A percentile compares a stretch with the other conserved stretches of the same genome.
These are phyloP conservation scores for Coleophoma eucalyptorum DNA, from an alignment of 2,329 filamentous ascomycete genomes.

Conservation along the genomic window DNA sequence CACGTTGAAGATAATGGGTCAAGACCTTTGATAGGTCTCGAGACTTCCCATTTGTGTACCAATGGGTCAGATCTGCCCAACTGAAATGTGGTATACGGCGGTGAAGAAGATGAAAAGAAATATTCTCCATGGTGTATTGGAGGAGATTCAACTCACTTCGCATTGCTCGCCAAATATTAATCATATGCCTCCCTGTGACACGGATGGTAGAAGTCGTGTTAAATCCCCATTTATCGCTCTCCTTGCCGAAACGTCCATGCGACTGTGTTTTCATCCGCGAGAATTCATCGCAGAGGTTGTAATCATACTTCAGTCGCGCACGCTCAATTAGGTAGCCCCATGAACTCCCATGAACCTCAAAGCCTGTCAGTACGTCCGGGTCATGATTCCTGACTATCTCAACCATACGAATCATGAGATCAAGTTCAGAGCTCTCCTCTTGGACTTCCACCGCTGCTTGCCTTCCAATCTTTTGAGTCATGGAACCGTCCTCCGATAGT, in stretches of 20 bases:
- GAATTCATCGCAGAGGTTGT: slow-evolving; percentile 85
- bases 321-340: slow-evolving; percentile 97
- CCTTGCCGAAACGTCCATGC: slow-evolving; percentile 79
- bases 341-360: slow-evolving; percentile 87
- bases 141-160: slow-evolving; percentile 84
- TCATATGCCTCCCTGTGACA: slow-evolving; percentile 91
- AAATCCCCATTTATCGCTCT: slow-evolving; percentile 88
- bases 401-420: slow-evolving; percentile 80
- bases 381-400: slow-evolving; percentile 81
- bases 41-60: slow-evolving; percentile 70
- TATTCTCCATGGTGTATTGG: slow-evolving; percentile 95
- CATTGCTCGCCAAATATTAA: slow-evolving; percentile 98
- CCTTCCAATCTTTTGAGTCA: slow-evolving; percentile 58
- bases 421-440: slow-evolving; percentile 75
- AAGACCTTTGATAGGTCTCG: slow-evolving; percentile 71
- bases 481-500: slow-evolving; percentile 57
- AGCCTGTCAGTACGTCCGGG: slow-evolving; percentile 90
- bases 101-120: slow-evolving; percentile 86
- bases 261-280: slow-evolving; percentile 84
- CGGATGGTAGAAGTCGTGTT: slow-evolving; percentile 88
- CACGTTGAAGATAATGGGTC: slow-evolving; percentile 71
- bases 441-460: slow-evolving; percentile 62
- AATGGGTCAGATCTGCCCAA: slow-evolving; percentile 72
- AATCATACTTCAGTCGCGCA: slow-evolving; percentile 80
- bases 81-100: slow-evolving; percentile 84